Conservation (phyloP, 495 filamentous ascomycete species). For the Zalerion maritima region DNA sequence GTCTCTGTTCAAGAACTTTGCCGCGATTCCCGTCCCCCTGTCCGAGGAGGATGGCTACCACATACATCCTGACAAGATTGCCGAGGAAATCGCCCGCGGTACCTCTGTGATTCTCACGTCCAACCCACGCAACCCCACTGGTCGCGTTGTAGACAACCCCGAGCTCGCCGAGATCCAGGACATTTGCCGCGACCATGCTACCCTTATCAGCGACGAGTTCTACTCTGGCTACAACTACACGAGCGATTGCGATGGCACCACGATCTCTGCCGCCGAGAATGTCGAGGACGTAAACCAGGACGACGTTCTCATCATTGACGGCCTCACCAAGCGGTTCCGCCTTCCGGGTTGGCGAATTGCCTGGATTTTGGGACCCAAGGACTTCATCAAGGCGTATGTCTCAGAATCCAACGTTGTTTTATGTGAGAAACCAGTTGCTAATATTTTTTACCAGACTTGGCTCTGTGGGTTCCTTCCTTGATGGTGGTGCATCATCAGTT, state of each 20-base stretch:
- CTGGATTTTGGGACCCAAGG: conserved; percentile 91
- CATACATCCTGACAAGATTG: conserved; percentile 84
- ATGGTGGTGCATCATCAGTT: conserved; percentile 85
- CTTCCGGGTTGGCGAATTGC: conserved; percentile 94
- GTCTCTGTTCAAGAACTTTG: conserved; percentile 81
- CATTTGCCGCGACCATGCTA: conserved; percentile 78
- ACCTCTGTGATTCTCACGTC: conserved; percentile 82
- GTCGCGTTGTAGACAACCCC: conserved; percentile 64
- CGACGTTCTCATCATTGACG: conserved; percentile 85
- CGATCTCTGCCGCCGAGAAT: conserved; percentile 76
- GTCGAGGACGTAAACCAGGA: conserved; percentile 53
- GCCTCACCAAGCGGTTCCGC: conserved; percentile 91
- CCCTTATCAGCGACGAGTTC: conserved; percentile 91
- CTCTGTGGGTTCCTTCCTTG: conserved; percentile 87
- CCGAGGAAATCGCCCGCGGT: conserved; percentile 75
- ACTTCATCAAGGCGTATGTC: conserved; percentile 71
- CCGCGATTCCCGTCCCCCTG: conserved; percentile 76
- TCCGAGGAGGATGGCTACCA: conserved; percentile 73
- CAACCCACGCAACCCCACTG: conserved; percentile 96
- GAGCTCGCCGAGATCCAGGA: conserved; percentile 80
- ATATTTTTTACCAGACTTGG: conserved; percentile 40
- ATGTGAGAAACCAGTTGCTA: neutral
- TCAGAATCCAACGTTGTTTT: no score
- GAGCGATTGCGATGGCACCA: conserved; percentile 72
- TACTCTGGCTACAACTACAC: conserved; percentile 95